Base-by-base conservation (phyloP, 495 filamentous ascomycete genomes). In the Neurospora intermedia region DNA sequence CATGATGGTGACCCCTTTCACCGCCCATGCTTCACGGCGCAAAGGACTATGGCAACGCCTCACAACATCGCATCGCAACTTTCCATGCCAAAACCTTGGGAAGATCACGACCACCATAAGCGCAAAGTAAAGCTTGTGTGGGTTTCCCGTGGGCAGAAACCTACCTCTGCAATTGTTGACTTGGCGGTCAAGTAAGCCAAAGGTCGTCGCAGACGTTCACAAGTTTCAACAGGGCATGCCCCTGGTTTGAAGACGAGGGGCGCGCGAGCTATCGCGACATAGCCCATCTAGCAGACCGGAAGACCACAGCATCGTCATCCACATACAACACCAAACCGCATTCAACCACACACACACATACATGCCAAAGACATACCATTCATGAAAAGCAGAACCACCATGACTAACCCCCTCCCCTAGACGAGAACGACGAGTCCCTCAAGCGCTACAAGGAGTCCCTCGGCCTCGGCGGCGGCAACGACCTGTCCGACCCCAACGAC, bases 401-500 rank as follows among this genome's bases (percentile, higher is more conserved):
- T 62, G 27, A 35, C 54, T 66, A 66, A 66, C 27, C 54, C 54
- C 6, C 15, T 2, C 27, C 15, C 13, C 6, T 76, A 90, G 89
- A 91, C 82, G 86, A 85, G 72, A 81, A 91, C 76, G 96, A 99
- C 82, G 94, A 98, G 81, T 94, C 95, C 74, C 90, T 99, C 78
- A 91, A 94, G 82, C 92, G 94, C 75, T 99, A 96, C 93, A 99
- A 99, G 86, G 89, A 93, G 77, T 98, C 96, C 4, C 89, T 99
- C 43, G 96, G 96, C 74, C 88, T 98, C 69, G 90, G 93, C 76
- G 86, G 75, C 69, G 79, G 84, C 72, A 85, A 84, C 69, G 84
- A 85, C 45, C 82, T 90, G 5, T 89, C 91, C 42, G 86, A 96
- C 82, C 90, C 92, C 77, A 91, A 85, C 77, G 94, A 96, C 78